Percentiles rank a stretch among this genome's conserved stretches.
Evolutionary conservation across 257 asterid species (phyloP).

Genomic region (Vinca minor): DNA sequence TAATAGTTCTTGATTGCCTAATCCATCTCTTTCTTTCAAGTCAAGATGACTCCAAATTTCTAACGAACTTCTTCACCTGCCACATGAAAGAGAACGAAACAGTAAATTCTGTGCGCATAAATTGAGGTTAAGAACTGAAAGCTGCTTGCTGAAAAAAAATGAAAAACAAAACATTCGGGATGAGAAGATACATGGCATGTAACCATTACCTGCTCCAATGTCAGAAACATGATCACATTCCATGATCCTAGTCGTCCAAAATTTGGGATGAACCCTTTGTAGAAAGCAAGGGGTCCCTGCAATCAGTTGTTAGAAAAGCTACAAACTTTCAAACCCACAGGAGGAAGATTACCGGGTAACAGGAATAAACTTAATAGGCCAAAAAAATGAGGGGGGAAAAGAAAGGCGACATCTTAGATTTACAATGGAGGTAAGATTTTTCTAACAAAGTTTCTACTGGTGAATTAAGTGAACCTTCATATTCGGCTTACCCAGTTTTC

Average conservation of each 20-base stretch:
- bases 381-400: too few species aligned
- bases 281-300: slow-evolving; percentile 95
- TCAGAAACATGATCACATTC: slow-evolving; percentile 91
- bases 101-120: neutral
- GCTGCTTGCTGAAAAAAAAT: too few species aligned
- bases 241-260: slow-evolving; percentile 93
- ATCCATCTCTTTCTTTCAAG: slow-evolving; percentile 12
- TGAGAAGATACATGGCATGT: neutral
- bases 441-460: neutral
- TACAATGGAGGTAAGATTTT: neutral
- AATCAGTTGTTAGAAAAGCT: slow-evolving; percentile 12
- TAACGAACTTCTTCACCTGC: slow-evolving; percentile 73
- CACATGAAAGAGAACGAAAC: slow-evolving; percentile 1
- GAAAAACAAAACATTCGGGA: neutral
- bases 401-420: too few species aligned
- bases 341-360: neutral
- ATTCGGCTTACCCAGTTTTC: neutral
- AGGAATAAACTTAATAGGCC: neutral
- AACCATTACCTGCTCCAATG: slow-evolving; percentile 72
- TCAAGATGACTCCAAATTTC: slow-evolving; percentile 52
- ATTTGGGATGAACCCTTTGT: slow-evolving; percentile 90
- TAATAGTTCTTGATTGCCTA: neutral
- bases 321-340: slow-evolving; percentile 1
- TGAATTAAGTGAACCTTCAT: neutral
- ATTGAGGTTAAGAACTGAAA: too few species aligned